phyloP scores from a whole-genome alignment of 2,329 filamentous ascomycete genomes.

The Aspergillus persii region DNA sequence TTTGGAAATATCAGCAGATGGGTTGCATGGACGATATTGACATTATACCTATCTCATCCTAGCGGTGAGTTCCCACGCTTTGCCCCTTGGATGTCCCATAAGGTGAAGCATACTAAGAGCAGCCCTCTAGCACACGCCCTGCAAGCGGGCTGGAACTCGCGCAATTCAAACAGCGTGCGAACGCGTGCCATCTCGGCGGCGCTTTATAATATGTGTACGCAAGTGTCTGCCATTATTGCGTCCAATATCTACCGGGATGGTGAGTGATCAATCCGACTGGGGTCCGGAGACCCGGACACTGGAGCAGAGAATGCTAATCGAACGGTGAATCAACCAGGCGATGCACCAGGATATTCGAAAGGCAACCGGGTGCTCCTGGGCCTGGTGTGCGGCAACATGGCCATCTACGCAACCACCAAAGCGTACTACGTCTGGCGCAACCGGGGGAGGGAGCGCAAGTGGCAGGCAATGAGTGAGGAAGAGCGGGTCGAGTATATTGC shows the following conservation, averaged over 20 bases:
- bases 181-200: slow-evolving; percentile 38
- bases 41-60: slow-evolving; percentile 52
- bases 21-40: slow-evolving; percentile 52
- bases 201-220: slow-evolving; percentile 42
- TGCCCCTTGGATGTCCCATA: not conserved
- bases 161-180: slow-evolving; percentile 40
- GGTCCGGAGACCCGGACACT: not conserved
- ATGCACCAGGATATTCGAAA: slow-evolving; percentile 47
- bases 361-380: slow-evolving; percentile 35
- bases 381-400: slow-evolving; percentile 23
- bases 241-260: slow-evolving; percentile 37
- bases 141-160: slow-evolving; percentile 42
- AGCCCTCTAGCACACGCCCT: slow-evolving; percentile 50
- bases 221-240: slow-evolving; percentile 33
- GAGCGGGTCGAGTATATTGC: slow-evolving; percentile 29
- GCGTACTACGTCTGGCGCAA: slow-evolving; percentile 34
- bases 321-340: slow-evolving; percentile 19
- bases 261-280: slow-evolving; percentile 8
- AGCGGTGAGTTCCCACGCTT: slow-evolving; percentile 34
- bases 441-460: slow-evolving; percentile 25
- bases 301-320: not conserved
- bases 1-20: slow-evolving; percentile 47
- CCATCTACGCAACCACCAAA: slow-evolving; percentile 29
- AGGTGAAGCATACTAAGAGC: slow-evolving; percentile 3
- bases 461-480: slow-evolving; percentile 31